Evolutionary conservation across 352 stramenopile genomes (phyloP), one percentile per base, ranked within the genome.

Genomic region (Phytopythium vexans): DNA sequence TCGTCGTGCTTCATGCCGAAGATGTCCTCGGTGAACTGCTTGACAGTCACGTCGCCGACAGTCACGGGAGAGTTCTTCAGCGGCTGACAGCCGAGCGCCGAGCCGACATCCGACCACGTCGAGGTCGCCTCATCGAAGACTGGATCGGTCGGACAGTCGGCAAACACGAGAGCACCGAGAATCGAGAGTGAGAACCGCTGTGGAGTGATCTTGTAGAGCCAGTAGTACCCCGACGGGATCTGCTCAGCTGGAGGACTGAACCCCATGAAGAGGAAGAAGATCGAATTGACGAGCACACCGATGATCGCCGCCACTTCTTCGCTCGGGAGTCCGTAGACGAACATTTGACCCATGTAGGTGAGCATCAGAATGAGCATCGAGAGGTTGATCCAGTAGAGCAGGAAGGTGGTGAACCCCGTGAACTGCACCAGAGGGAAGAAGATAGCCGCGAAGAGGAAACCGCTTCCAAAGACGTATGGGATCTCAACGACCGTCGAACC

Each of bases 381-480:
- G 9, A 58, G 56, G 44, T 66, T 62, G 56, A 77, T 42, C 62
- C 62, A 77, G 54, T 69, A 79, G 49, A 72, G 58, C 35, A 73
- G n/a, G 36, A 62, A 62, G 16, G 36, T 54, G 33, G 52, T 60
- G 37, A 74, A 62, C 16, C 64, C 65, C 15, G 64, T 70, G 54
- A 81, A 76, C 21, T 69, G 63, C 3, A 77, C 67, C 52, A 74
- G 41, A 3, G 48, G 92, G 65, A 62, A 78, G 67, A 66, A 68
- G 36, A 63, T 77, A 40, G 38, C 66, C n/a, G 49, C 71, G 42
- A 42, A 65, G 12, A 62, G 43, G 15, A 77, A 31, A 3, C 46
- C 81, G 6, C 86, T 57, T 41, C 78, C 58, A 15, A 91, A 56
- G 21, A 95, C 70, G 60, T 95, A 96, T 10, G 82, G 77, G 3